A percentile compares a stretch with the other conserved stretches of the same genome.
These are phyloP conservation scores for Epichloe brachyelytri DNA, from an alignment of 2,329 filamentous ascomycete species.

Conservation along the genomic window DNA sequence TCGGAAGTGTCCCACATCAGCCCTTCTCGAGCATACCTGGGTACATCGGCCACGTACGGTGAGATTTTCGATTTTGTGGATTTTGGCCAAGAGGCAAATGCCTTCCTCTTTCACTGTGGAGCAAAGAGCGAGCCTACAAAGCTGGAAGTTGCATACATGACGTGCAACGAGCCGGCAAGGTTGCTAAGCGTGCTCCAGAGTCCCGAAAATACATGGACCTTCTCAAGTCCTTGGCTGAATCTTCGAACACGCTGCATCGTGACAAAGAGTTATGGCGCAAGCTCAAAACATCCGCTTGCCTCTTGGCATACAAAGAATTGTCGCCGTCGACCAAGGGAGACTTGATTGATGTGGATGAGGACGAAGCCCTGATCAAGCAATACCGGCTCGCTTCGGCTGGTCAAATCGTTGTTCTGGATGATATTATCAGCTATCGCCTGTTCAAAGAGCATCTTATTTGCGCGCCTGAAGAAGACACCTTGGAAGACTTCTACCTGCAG, in stretches of 20 bases:
- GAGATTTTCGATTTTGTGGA: constrained; percentile 97
- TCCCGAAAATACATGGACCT: constrained; percentile 73
- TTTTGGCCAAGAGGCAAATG: constrained; percentile 76
- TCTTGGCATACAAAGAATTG: constrained; percentile 74
- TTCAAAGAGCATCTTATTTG: constrained; percentile 79
- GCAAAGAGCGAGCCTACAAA: constrained; percentile 87
- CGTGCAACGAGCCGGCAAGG: constrained; percentile 72
- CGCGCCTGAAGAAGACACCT: constrained; percentile 75
- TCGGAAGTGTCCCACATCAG: constrained; percentile 31
- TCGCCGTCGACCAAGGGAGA: constrained; percentile 31
- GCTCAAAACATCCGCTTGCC: constrained; percentile 62
- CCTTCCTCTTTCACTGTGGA: constrained; percentile 77
- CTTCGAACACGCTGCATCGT: constrained; percentile 53
- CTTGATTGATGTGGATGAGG: constrained; percentile 40
- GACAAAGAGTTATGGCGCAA: constrained; percentile 67
- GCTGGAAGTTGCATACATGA: constrained; percentile 66
- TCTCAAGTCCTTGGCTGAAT: constrained; percentile 67
- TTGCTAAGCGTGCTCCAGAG: constrained; percentile 69
- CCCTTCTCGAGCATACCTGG: constrained; percentile 70
- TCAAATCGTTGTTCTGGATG: constrained; percentile 69
- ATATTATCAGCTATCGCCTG: constrained; percentile 76
- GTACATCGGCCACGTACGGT: constrained; percentile 54
- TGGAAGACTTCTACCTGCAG: constrained; percentile 74
- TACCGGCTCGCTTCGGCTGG: constrained; percentile 63
- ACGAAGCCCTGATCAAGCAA: constrained; percentile 55